Conservation (phyloP, 2,329 filamentous ascomycete species). For the Alternaria consortialis region DNA sequence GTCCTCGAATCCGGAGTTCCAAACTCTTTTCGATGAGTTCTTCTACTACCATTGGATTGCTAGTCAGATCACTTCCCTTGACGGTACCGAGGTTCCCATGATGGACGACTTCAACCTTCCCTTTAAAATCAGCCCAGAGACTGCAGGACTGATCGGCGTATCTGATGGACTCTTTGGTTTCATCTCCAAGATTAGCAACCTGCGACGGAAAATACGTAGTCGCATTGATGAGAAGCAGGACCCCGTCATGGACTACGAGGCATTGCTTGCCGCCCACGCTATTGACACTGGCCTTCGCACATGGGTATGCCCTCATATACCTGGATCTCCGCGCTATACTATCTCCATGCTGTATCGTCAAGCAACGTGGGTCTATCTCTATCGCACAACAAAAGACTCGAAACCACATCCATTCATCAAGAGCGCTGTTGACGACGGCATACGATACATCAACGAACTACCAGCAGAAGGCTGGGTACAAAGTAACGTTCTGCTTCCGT, state of each 20-base stretch:
- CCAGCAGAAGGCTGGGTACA: slow-evolving; percentile 65
- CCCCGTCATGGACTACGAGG: slow-evolving; percentile 76
- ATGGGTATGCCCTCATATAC: slow-evolving; percentile 72
- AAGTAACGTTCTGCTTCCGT: slow-evolving; percentile 67
- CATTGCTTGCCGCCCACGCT: slow-evolving; percentile 74
- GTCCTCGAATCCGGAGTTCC: slow-evolving; percentile 73
- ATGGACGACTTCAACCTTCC: slow-evolving; percentile 64
- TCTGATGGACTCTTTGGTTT: slow-evolving; percentile 82
- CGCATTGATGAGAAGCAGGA: slow-evolving; percentile 70
- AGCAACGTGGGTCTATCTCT: slow-evolving; percentile 70
- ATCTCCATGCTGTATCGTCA: slow-evolving; percentile 69
- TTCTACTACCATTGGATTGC: slow-evolving; percentile 82
- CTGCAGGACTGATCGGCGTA: slow-evolving; percentile 75
- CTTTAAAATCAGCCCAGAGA: slow-evolving; percentile 64
- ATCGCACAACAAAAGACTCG: slow-evolving; percentile 67
- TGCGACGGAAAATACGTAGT: slow-evolving; percentile 76
- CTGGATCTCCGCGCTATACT: slow-evolving; percentile 63
- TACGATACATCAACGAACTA: slow-evolving; percentile 64
- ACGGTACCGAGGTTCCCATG: slow-evolving; percentile 62
- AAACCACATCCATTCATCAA: slow-evolving; percentile 64
- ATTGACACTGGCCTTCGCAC: slow-evolving; percentile 78
- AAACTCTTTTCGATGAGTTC: slow-evolving; percentile 76
- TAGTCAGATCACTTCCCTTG: slow-evolving; percentile 65
- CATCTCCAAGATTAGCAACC: slow-evolving; percentile 79
- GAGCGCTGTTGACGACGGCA: slow-evolving; percentile 66